Conservation (phyloP, 2,329 filamentous ascomycete genomes). For the Clarireedia homoeocarpa region DNA sequence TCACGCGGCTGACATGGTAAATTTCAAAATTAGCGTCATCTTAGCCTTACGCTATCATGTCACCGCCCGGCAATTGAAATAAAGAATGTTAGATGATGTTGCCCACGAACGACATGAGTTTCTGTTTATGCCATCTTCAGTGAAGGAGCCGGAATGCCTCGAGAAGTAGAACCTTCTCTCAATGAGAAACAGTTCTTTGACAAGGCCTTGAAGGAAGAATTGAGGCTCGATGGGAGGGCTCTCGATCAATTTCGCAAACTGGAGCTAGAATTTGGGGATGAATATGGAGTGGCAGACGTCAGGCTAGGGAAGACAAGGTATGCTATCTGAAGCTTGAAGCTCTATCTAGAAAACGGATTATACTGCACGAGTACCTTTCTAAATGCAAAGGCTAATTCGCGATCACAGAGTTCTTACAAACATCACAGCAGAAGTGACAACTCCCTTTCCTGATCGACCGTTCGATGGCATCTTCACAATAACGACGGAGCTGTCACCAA, state of each 20-base stretch:
- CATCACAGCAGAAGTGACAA: slow-evolving; percentile 80
- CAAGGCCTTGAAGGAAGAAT: slow-evolving; percentile 70
- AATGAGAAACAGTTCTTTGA: slow-evolving; percentile 83
- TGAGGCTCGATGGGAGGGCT: slow-evolving; percentile 76
- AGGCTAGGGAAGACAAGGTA: slow-evolving; percentile 85
- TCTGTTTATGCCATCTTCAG: background rate
- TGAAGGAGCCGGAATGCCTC: slow-evolving; percentile 57
- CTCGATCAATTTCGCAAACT: slow-evolving; percentile 75
- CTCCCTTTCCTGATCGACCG: slow-evolving; percentile 78
- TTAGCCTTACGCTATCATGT: background rate
- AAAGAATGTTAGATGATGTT: background rate
- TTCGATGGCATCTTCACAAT: slow-evolving; percentile 96
- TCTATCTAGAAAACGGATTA: background rate
- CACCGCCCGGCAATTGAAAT: background rate
- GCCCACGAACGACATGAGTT: background rate
- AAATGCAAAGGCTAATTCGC: background rate
- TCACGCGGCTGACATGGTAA: background rate
- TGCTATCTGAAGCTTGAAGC: slow-evolving; percentile 13
- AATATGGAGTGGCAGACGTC: slow-evolving; percentile 85
- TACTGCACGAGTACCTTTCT: background rate
- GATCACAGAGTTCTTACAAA: slow-evolving; percentile 65
- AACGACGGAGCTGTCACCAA: slow-evolving; percentile 80
- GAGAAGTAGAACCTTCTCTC: slow-evolving; percentile 82
- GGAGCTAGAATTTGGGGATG: slow-evolving; percentile 75
- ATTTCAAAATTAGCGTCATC: background rate